Evolutionary conservation across 1,139 yeast genomes (phyloP).

Genomic region (Debaryomyces subglobosus): DNA sequence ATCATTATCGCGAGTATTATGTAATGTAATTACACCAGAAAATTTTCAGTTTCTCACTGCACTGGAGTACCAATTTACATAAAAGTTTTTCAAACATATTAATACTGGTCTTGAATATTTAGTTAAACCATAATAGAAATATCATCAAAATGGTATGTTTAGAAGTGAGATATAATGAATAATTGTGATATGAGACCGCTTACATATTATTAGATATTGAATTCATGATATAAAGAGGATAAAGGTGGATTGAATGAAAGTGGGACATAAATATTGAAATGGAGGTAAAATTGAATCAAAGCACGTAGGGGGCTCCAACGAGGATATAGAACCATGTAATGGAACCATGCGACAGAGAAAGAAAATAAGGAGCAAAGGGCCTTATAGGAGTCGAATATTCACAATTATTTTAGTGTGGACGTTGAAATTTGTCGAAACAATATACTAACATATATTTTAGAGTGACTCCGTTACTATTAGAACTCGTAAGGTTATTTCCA

Average conservation of each 20-base stretch:
- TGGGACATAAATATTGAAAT: slow-evolving; percentile 3
- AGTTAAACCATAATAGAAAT: slow-evolving; percentile 22
- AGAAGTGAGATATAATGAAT: slow-evolving; percentile 4
- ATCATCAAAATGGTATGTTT: slow-evolving; percentile 38
- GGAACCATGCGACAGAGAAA: not conserved
- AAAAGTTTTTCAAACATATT: slow-evolving; percentile 10
- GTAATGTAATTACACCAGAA: slow-evolving; percentile 8
- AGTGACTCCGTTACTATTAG: slow-evolving; percentile 99
- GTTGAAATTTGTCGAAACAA: not conserved
- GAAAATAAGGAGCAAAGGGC: not conserved
- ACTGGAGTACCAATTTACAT: slow-evolving; percentile 6
- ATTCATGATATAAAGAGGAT: not conserved
- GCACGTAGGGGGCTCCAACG: not conserved
- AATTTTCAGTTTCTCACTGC: slow-evolving; percentile 8
- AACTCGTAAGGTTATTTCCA: slow-evolving; percentile 99
- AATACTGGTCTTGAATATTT: slow-evolving; percentile 3
- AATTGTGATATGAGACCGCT: not conserved
- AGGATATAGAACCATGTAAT: not conserved
- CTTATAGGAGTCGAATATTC: not conserved
- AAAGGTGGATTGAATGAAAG: not conserved
- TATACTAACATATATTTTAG: slow-evolving; percentile 48
- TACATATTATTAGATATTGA: not conserved
- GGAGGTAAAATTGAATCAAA: not conserved
- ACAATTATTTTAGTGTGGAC: not conserved
- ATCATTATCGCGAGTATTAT: not conserved